Percentiles rank a stretch among this genome's conserved stretches.
Evolutionary conservation across 257 asterid species (phyloP).

Genomic region (Capsicum baccatum): DNA sequence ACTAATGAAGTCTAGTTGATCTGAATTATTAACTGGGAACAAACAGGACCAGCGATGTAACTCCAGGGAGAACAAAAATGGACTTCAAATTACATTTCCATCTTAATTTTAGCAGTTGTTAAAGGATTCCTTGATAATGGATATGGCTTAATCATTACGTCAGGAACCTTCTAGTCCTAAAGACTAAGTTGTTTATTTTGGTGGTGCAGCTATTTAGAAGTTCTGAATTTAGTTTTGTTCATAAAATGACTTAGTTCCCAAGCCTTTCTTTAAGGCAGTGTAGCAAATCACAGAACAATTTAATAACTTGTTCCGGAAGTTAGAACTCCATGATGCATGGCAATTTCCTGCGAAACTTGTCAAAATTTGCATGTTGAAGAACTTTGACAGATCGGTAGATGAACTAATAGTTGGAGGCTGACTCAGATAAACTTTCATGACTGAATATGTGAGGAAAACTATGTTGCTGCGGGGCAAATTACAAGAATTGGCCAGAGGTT

Average conservation of each 20-base stretch:
- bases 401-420: conserved; percentile 21
- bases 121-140: conserved; percentile 13
- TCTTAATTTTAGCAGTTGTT: neutral
- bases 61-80: conserved; percentile 5
- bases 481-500: conserved; percentile 15
- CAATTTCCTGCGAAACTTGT: neutral
- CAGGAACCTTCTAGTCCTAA: conserved; percentile 18
- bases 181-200: conserved; percentile 10
- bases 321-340: neutral
- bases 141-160: neutral
- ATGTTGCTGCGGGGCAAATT: conserved; percentile 3
- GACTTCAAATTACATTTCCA: conserved; percentile 11
- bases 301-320: conserved; percentile 5
- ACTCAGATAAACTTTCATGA: conserved; percentile 4
- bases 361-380: conserved; percentile 16
- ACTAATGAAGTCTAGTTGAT: neutral
- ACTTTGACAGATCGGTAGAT: conserved; percentile 17
- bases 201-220: conserved; percentile 1
- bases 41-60: conserved; percentile 6
- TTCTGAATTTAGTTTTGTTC: neutral
- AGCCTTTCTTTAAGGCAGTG: neutral
- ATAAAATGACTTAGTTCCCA: neutral
- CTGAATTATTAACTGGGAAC: conserved; percentile 12
- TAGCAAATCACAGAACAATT: neutral
- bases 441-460: neutral